Evolutionary conservation across 495 filamentous ascomycete genomes (phyloP).

Genomic region (Podospora didyma): DNA sequence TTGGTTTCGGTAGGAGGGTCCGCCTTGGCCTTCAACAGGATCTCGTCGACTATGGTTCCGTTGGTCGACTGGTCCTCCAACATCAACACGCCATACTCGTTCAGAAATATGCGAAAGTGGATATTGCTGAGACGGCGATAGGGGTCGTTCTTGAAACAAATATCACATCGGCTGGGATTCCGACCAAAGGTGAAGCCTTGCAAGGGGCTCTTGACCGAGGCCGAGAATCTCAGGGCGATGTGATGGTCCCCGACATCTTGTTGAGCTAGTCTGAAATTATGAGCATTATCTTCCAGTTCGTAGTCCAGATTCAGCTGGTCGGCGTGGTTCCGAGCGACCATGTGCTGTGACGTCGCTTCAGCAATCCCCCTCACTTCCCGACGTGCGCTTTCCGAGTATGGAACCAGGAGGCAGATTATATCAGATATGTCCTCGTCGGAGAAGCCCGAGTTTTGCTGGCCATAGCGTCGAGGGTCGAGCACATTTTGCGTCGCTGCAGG

Average conservation of each 20-base stretch:
- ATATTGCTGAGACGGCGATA: constrained; percentile 71
- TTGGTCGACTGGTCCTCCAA: constrained; percentile 89
- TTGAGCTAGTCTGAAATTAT: constrained; percentile 41
- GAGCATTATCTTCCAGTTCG: constrained; percentile 34
- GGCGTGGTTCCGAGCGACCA: constrained; percentile 33
- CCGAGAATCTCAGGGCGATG: constrained; percentile 76
- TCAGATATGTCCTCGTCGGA: constrained; percentile 78
- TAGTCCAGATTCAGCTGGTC: constrained; percentile 48
- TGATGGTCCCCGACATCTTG: constrained; percentile 55
- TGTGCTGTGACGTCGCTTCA: constrained; percentile 33
- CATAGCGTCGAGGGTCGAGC: constrained; percentile 72
- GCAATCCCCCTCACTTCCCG: constrained; percentile 58
- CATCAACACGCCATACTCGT: constrained; percentile 75
- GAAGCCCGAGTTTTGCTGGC: constrained; percentile 71
- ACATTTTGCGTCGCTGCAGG: constrained; percentile 70
- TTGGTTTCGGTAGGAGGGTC: constrained; percentile 31
- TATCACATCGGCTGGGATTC: constrained; percentile 65
- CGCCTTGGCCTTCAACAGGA: constrained; percentile 50
- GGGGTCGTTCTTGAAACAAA: constrained; percentile 58
- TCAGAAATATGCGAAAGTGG: constrained; percentile 90
- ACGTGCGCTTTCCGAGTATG: constrained; percentile 67
- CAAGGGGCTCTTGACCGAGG: constrained; percentile 56
- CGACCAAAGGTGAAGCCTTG: constrained; percentile 84
- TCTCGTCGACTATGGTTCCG: constrained; percentile 78
- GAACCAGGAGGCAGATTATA: constrained; percentile 84